A percentile compares a stretch with the other conserved stretches of the same genome.
Evolutionary conservation across 2,329 filamentous ascomycete species (phyloP).

Genomic region (Incumbomyces lentus): DNA sequence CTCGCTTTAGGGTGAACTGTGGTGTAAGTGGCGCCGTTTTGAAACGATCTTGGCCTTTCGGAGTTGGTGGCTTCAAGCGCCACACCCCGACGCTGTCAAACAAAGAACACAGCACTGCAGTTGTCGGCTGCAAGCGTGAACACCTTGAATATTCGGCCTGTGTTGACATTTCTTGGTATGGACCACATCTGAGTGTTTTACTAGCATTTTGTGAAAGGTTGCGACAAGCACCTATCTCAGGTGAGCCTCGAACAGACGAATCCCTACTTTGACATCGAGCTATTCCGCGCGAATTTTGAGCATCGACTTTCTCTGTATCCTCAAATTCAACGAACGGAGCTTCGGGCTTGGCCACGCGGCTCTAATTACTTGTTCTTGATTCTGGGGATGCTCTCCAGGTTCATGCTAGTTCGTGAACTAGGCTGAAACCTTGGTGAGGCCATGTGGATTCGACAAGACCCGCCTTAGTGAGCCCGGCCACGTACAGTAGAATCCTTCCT

Average conservation of each 20-base stretch:
- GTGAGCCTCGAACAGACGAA: too few relatives aligned
- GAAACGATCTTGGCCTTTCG: slow-evolving; percentile 1
- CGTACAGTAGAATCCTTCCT: neutral
- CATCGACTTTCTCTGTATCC: too few relatives aligned
- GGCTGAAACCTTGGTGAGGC: neutral
- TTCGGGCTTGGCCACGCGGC: too few relatives aligned
- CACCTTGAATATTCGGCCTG: neutral
- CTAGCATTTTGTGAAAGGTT: too few relatives aligned
- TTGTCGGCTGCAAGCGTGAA: neutral
- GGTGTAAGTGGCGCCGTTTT: slow-evolving; percentile 5
- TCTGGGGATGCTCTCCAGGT: neutral
- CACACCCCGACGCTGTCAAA: neutral
- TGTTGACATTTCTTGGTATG: too few relatives aligned
- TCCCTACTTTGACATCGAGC: too few relatives aligned
- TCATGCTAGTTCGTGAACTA: neutral
- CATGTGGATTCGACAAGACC: neutral
- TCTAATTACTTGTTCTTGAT: too few relatives aligned
- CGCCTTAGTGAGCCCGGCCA: neutral
- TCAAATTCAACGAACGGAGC: too few relatives aligned
- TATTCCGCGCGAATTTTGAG: too few relatives aligned
- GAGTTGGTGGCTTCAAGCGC: neutral
- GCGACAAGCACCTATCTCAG: too few relatives aligned
- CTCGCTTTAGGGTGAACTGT: neutral
- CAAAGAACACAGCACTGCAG: neutral
- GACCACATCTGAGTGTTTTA: too few relatives aligned